Conservation (phyloP, 164 flowering plant genomes). For the Aristolochia fimbriata region DNA sequence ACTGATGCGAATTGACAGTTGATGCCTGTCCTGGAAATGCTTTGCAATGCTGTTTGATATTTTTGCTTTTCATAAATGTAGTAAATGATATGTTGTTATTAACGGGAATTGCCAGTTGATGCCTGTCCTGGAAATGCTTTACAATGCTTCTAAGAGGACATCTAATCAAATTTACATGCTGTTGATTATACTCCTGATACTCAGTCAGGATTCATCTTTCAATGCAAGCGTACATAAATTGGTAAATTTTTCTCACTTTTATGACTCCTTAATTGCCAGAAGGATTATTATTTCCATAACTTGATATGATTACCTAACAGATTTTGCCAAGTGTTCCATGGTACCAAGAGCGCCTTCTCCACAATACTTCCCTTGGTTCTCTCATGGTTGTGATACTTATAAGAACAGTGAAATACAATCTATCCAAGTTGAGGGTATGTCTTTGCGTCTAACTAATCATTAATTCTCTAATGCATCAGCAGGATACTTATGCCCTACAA, state of each 20-base stretch:
- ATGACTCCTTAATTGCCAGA: not conserved
- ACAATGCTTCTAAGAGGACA: slow-evolving; percentile 78
- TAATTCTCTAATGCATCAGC: not conserved
- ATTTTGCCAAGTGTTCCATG: slow-evolving; percentile 81
- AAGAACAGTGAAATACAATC: slow-evolving; percentile 88
- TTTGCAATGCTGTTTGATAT: slow-evolving; percentile 75
- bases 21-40: slow-evolving; percentile 87
- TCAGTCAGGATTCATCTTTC: slow-evolving; percentile 97
- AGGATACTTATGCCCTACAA: too few species aligned
- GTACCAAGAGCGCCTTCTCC: slow-evolving; percentile 89
- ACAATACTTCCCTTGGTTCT: slow-evolving; percentile 93
- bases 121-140: slow-evolving; percentile 87
- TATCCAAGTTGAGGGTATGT: slow-evolving; percentile 83
- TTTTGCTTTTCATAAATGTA: too few species aligned
- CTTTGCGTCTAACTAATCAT: not conserved
- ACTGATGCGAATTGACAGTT: slow-evolving; percentile 34
- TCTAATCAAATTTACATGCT: slow-evolving; percentile 95
- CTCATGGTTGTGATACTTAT: slow-evolving; percentile 80
- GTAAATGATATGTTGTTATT: too few species aligned
- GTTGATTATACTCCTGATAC: slow-evolving; percentile 89
- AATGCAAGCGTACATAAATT: slow-evolving; percentile 88
- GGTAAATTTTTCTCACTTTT: slow-evolving; percentile 31
- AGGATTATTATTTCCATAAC: not conserved
- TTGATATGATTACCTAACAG: slow-evolving; percentile 21
- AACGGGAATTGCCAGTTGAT: slow-evolving; percentile 49